These are phyloP conservation scores for Deinandra increscens DNA, from an alignment of 129 eudicot species.

Conservation along the genomic window DNA sequence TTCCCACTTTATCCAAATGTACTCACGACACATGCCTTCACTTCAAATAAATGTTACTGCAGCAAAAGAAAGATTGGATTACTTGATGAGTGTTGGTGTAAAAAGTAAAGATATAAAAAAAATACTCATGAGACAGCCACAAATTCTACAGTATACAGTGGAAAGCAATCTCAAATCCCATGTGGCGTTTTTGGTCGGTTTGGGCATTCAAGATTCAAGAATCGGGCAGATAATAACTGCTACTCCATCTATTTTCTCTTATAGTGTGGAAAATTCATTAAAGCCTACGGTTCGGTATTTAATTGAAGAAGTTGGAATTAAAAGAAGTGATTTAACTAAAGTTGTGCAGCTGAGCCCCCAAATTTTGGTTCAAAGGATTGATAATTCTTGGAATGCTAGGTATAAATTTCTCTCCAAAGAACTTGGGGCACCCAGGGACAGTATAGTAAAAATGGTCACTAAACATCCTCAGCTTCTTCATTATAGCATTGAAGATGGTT, in stretches of 20 bases:
- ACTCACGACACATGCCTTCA: conserved; percentile 80
- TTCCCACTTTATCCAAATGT: conserved; percentile 80
- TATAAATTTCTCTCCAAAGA: conserved; percentile 66
- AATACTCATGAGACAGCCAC: conserved; percentile 89
- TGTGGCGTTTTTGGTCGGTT: conserved; percentile 69
- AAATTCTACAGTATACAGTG: conserved; percentile 68
- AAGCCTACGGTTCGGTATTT: conserved; percentile 86
- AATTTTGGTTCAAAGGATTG: conserved; percentile 80
- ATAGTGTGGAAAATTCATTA: conserved; percentile 81
- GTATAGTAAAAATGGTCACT: conserved; percentile 84
- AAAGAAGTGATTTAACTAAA: conserved; percentile 67
- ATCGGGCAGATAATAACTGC: conserved; percentile 83
- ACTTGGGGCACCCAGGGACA: conserved; percentile 82
- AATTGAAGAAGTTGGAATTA: conserved; percentile 89
- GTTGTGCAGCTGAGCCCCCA: conserved; percentile 97
- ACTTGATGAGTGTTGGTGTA: conserved; percentile 77
- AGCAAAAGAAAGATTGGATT: conserved; percentile 82
- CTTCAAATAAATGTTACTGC: conserved; percentile 72
- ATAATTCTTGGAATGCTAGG: conserved; percentile 78
- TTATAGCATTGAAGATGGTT: conserved; percentile 88
- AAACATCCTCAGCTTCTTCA: conserved; percentile 96
- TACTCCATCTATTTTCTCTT: conserved; percentile 85
- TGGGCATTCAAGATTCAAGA: conserved; percentile 86
- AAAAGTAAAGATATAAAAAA: conserved; percentile 70
- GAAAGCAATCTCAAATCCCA: conserved; percentile 85